Evolutionary conservation across 164 flowering plant species (phyloP), one percentile per base, ranked within the genome.

Genomic region (Annona squamosa): DNA sequence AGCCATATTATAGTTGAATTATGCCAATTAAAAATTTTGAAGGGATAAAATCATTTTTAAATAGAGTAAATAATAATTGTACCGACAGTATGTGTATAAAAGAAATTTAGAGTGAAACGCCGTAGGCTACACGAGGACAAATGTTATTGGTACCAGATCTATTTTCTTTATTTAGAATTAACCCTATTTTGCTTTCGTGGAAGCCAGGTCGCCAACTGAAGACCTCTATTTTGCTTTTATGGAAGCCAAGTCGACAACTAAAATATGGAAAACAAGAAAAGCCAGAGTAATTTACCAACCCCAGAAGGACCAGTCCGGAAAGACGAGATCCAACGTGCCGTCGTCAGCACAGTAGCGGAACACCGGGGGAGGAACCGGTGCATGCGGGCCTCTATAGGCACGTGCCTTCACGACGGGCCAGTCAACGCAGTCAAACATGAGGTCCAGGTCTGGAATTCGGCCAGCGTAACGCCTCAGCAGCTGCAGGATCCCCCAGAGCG

Each of bases 241-340:
- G 37, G 37, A 26, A 26, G 37, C 59, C 10, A 16, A 52, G 59
- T 52, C 3, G 10, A 13, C 10, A 3, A 52, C 2, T 10, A 46
- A 42, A 66, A 43, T 42, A 46, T 4, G 42, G 5, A 2, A 44
- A 17, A 4, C 12, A 66, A 19, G 18, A 43, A 66, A 12, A 44
- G 68, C 17, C 46, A 5, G 2, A 65, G 74, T 9, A 46, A 17
- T 57, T 81, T 85, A 91, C 96, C 96, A 89, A 66, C 93, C 96
- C 96, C 96, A 91, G 78, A 87, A 91, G 74, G 87, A 75, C 90
- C 90, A 87, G 69, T 87, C 90, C 2, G 90, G 90, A 67, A 87
- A 87, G 13, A 80, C 81, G n/a, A 85, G 81, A 56, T 80, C 86
- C 67, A 81, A 18, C 0, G 82, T 63, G 2, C 4, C 4, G 1